Conservation (phyloP, 495 filamentous ascomycete species). For the Lentithecium fluviatile region DNA sequence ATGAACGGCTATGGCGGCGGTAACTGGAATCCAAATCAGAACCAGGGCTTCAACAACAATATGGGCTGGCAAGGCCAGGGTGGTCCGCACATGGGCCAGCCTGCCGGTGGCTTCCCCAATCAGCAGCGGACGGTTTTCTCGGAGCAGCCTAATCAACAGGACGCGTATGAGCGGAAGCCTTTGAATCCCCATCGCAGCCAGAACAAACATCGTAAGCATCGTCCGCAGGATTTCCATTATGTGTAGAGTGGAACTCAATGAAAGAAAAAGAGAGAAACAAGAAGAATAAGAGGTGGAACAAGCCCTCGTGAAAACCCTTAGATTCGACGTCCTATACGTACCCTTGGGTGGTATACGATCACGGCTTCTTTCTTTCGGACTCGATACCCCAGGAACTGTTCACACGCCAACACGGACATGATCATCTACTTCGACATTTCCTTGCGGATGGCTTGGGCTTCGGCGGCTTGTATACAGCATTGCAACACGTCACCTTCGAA, state of each 20-base stretch:
- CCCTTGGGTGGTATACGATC: no score
- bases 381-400: no score
- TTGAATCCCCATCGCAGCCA: constrained; percentile 93
- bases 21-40: constrained; percentile 31
- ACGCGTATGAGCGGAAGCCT: constrained; percentile 93
- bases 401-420: no score
- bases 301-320: no score
- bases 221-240: constrained; percentile 75
- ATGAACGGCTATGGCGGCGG: constrained; percentile 13
- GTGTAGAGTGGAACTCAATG: background rate
- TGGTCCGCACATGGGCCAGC: constrained; percentile 15
- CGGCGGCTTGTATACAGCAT: no score
- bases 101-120: constrained; percentile 56
- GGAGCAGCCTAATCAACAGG: constrained; percentile 66
- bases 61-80: constrained; percentile 26
- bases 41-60: constrained; percentile 11
- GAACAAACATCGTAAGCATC: constrained; percentile 68
- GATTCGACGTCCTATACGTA: no score
- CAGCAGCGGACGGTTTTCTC: constrained; percentile 69
- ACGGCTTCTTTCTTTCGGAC: no score
- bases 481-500: no score
- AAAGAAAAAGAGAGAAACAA: background rate
- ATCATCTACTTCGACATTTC: no score
- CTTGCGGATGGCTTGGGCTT: no score
- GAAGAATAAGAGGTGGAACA: background rate